These are phyloP conservation scores for cucumber (Cucumis sativus) DNA, from an alignment of 306 rosid species.

Conservation along the genomic window DNA sequence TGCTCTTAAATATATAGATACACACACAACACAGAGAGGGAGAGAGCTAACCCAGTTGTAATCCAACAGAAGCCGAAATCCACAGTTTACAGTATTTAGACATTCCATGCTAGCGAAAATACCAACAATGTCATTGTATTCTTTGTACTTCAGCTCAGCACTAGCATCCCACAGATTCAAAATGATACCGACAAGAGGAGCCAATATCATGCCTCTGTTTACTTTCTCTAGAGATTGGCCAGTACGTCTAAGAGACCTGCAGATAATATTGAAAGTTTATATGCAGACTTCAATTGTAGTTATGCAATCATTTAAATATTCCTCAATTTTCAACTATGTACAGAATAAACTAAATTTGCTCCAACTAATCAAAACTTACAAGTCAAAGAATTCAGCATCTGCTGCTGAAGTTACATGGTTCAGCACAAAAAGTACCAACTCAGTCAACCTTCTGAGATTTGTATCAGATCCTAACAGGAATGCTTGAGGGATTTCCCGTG, in stretches of 20 bases:
- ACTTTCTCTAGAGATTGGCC: slow-evolving; percentile 72
- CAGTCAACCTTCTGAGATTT: slow-evolving; percentile 80
- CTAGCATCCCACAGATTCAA: slow-evolving; percentile 73
- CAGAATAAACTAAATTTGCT: background rate
- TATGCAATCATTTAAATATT: background rate
- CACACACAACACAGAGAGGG: background rate
- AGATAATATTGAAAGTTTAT: slow-evolving; percentile 1
- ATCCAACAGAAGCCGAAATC: slow-evolving; percentile 78
- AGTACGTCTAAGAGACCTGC: slow-evolving; percentile 73
- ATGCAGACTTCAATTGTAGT: background rate
- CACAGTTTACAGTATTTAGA: slow-evolving; percentile 58
- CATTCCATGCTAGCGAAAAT: slow-evolving; percentile 90
- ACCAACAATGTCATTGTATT: slow-evolving; percentile 60
- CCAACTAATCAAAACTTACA: slow-evolving; percentile 45
- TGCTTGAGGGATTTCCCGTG: slow-evolving; percentile 82
- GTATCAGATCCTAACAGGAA: slow-evolving; percentile 78
- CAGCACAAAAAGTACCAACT: slow-evolving; percentile 78
- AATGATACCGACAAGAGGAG: slow-evolving; percentile 82
- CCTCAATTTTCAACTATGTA: background rate
- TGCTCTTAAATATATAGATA: background rate
- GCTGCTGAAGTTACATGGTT: slow-evolving; percentile 73
- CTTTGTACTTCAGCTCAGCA: slow-evolving; percentile 35
- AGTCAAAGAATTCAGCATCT: slow-evolving; percentile 75
- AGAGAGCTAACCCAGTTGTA: slow-evolving; percentile 71
- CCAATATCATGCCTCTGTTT: slow-evolving; percentile 85